Conservation (phyloP, 164 flowering plant genomes). For the Taxillus chinensis region DNA sequence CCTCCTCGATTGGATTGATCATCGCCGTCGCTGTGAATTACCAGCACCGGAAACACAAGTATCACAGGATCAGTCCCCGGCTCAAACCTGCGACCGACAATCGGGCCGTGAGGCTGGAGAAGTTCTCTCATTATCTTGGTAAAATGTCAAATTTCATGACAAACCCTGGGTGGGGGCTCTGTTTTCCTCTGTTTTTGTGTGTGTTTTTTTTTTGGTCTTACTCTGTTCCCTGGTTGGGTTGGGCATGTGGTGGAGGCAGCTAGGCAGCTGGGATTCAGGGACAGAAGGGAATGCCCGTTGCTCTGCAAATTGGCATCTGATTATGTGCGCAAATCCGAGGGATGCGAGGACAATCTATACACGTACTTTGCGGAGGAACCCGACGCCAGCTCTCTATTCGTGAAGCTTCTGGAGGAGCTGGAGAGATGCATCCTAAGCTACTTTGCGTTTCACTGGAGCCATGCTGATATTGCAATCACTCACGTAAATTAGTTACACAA, state of each 20-base stretch:
- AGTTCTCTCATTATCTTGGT: conserved; percentile 44
- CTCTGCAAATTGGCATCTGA: conserved; percentile 38
- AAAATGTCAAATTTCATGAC: not conserved
- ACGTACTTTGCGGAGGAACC: conserved; percentile 25
- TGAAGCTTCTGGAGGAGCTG: conserved; percentile 18
- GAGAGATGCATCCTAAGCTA: conserved; percentile 19
- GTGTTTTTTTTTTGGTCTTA: not conserved
- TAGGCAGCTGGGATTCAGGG: conserved; percentile 36
- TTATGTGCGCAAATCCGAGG: conserved; percentile 27
- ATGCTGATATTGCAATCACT: conserved; percentile 31
- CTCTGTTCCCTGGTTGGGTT: not conserved
- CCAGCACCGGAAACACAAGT: conserved; percentile 12
- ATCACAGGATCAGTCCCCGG: conserved; percentile 25
- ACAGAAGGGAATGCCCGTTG: conserved; percentile 27
- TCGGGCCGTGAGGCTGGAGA: conserved; percentile 25
- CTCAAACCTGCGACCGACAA: conserved; percentile 11
- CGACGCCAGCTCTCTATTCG: conserved; percentile 13
- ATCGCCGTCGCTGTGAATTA: conserved; percentile 24
- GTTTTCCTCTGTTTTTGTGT: not conserved
- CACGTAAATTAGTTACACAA: conserved; percentile 17
- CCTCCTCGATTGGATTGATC: conserved; percentile 31
- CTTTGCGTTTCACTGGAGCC: conserved; percentile 27
- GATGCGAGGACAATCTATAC: conserved; percentile 34
- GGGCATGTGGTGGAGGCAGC: conserved; percentile 17
- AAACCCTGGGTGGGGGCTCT: not conserved